These are phyloP conservation scores for Capsicum pubescens DNA, from an alignment of 257 asterid species.

Conservation along the genomic window DNA sequence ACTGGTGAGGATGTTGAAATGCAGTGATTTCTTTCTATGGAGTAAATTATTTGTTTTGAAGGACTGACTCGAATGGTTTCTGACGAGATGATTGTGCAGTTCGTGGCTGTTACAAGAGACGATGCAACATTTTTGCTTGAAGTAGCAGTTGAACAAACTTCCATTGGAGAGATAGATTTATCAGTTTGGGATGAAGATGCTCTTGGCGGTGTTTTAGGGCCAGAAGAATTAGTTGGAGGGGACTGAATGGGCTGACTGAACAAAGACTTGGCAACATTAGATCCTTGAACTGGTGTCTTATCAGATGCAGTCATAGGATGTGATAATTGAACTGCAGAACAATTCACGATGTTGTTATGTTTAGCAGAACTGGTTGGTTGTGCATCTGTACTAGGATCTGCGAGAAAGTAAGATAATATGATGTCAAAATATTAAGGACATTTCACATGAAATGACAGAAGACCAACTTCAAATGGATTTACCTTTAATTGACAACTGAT, in stretches of 20 bases:
- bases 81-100: slow-evolving; percentile 80
- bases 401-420: slow-evolving; percentile 25
- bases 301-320: slow-evolving; percentile 33
- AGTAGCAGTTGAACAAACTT: slow-evolving; percentile 52
- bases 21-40: slow-evolving; percentile 73
- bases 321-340: slow-evolving; percentile 41
- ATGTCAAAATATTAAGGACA: not conserved
- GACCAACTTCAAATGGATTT: slow-evolving; percentile 21
- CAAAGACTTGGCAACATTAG: slow-evolving; percentile 74
- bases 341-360: slow-evolving; percentile 37
- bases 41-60: slow-evolving; percentile 68
- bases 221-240: slow-evolving; percentile 60
- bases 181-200: slow-evolving; percentile 71
- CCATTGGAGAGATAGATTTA: slow-evolving; percentile 59
- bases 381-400: slow-evolving; percentile 43
- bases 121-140: slow-evolving; percentile 54
- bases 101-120: slow-evolving; percentile 61
- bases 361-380: slow-evolving; percentile 43
- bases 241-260: slow-evolving; percentile 68
- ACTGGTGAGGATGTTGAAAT: slow-evolving; percentile 73
- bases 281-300: slow-evolving; percentile 57
- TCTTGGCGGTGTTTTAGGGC: slow-evolving; percentile 82
- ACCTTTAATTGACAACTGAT: slow-evolving; percentile 57
- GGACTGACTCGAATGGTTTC: slow-evolving; percentile 86
- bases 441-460: not conserved